Evolutionary conservation across 495 filamentous ascomycete species (phyloP).

Genomic region (Neurospora africana): DNA sequence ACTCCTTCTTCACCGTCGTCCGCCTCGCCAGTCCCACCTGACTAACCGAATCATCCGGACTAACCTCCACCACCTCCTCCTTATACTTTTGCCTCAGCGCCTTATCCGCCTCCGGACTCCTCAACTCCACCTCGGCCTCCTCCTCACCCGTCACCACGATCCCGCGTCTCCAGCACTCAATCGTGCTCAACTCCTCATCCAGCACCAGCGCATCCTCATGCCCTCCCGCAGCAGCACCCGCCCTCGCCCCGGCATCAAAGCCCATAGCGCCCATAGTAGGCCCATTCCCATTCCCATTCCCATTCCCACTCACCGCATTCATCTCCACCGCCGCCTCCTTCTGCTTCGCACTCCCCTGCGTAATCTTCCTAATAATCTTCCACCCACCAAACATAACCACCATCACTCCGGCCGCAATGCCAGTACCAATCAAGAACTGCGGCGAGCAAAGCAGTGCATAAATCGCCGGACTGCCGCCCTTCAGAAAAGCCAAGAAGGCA

Average conservation of each 20-base stretch:
- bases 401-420: slow-evolving; percentile 79
- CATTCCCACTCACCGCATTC: slow-evolving; percentile 17
- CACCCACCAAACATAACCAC: slow-evolving; percentile 91
- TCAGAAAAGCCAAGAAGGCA: slow-evolving; percentile 60
- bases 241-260: not conserved
- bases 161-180: slow-evolving; percentile 79
- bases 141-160: slow-evolving; percentile 50
- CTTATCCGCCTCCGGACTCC: slow-evolving; percentile 64
- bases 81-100: slow-evolving; percentile 32
- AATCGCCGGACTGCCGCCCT: slow-evolving; percentile 67
- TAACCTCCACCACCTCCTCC: slow-evolving; percentile 12
- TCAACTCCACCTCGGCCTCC: slow-evolving; percentile 77
- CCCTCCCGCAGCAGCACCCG: not conserved
- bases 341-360: slow-evolving; percentile 30
- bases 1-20: slow-evolving; percentile 10
- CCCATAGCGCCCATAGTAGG: not conserved
- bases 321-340: slow-evolving; percentile 45
- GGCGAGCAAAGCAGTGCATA: slow-evolving; percentile 81
- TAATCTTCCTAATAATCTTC: slow-evolving; percentile 87
- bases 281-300: not conserved
- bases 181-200: slow-evolving; percentile 46
- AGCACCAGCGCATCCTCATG: slow-evolving; percentile 39
- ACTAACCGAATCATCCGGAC: slow-evolving; percentile 20
- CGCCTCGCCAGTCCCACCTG: slow-evolving; percentile 13
- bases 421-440: slow-evolving; percentile 86